A percentile compares a stretch with the other conserved stretches of the same genome.
These are phyloP conservation scores for Metarhizium humberi DNA, from an alignment of 2,329 filamentous ascomycete species.

Conservation along the genomic window DNA sequence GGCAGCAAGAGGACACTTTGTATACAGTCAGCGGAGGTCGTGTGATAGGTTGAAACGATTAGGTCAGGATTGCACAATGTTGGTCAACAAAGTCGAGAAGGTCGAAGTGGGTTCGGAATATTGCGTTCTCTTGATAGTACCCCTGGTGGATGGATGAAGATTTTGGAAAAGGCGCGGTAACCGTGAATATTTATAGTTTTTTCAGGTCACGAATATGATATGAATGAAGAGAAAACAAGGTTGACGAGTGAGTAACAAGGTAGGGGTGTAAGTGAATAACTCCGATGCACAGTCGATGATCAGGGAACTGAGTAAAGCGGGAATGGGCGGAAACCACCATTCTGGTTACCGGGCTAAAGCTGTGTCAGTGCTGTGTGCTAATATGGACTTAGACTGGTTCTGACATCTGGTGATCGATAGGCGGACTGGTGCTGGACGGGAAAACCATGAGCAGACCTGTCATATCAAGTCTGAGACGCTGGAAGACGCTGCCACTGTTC, in stretches of 20 bases:
- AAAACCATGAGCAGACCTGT: conserved; percentile 22
- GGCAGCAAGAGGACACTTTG: no score
- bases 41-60: background rate
- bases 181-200: conserved; percentile 26
- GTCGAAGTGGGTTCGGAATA: no score
- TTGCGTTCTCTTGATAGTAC: no score
- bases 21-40: background rate
- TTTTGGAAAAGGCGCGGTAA: conserved; percentile 13
- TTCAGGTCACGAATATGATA: conserved; percentile 11
- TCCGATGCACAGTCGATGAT: conserved; percentile 5
- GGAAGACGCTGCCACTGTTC: conserved; percentile 13
- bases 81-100: background rate
- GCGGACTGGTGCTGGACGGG: conserved; percentile 11
- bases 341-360: conserved; percentile 9
- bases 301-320: conserved; percentile 7
- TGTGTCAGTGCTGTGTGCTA: conserved; percentile 9
- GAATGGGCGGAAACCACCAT: conserved; percentile 12
- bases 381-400: conserved; percentile 8
- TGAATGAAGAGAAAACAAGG: background rate
- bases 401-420: conserved; percentile 17
- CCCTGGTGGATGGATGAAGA: background rate
- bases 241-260: background rate
- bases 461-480: conserved; percentile 23
- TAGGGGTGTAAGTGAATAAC: conserved; percentile 4
- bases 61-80: background rate